A percentile compares a stretch with the other conserved stretches of the same genome.
phyloP scores from a whole-genome alignment of 306 rosid genomes.

The Inga oerstediana region DNA sequence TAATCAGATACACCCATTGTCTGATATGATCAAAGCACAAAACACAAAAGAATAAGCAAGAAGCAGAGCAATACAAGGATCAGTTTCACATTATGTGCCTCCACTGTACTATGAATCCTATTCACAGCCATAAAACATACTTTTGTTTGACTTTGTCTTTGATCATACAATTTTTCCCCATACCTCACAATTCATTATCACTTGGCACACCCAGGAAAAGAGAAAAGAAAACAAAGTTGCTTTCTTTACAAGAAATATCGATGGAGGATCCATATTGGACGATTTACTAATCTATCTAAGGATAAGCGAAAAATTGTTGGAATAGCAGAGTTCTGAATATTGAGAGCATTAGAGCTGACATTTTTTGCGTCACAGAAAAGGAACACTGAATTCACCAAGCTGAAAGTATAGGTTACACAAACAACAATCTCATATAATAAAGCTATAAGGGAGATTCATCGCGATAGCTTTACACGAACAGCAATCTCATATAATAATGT shows the following conservation, averaged over 20 bases:
- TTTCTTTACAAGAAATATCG: neutral
- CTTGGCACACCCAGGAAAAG: conserved; percentile 23
- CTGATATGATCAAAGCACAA: conserved; percentile 34
- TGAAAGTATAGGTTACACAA: too few species aligned
- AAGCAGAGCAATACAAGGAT: conserved; percentile 40
- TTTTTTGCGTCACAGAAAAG: too few species aligned
- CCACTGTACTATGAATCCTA: conserved; percentile 43
- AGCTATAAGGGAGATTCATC: too few species aligned
- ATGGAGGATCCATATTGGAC: neutral
- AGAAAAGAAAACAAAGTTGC: neutral
- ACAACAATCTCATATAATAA: too few species aligned
- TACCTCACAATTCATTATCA: conserved; percentile 7
- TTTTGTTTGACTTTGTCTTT: conserved; percentile 32
- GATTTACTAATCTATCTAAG: neutral
- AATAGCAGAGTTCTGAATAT: too few species aligned
- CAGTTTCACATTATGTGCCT: conserved; percentile 63
- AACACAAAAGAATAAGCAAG: conserved; percentile 34
- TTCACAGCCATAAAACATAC: conserved; percentile 14
- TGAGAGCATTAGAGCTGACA: too few species aligned
- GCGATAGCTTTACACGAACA: too few species aligned
- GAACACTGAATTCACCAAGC: too few species aligned
- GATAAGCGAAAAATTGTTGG: neutral
- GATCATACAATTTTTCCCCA: conserved; percentile 27
- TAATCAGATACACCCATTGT: neutral
- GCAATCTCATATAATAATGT: too few species aligned